Percentiles rank a stretch among this genome's conserved stretches.
These are phyloP conservation scores for Penicillium odoratum DNA, from an alignment of 495 filamentous ascomycete species.

Conservation along the genomic window DNA sequence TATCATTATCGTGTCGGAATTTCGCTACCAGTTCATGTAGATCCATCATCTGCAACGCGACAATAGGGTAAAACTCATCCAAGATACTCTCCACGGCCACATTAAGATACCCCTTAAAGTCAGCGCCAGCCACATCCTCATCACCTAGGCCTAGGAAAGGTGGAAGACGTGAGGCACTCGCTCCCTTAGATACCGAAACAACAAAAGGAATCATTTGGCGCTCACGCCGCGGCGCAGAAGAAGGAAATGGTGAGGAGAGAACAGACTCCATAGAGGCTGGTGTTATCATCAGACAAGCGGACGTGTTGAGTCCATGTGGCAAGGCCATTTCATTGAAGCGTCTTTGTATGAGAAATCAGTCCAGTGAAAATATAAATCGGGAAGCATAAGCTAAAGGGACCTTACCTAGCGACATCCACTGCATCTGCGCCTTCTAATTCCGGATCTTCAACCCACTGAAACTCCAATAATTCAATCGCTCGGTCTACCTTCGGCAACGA, in stretches of 20 bases:
- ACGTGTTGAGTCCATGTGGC: not conserved
- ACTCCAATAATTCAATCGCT: not conserved
- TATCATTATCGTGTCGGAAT: not conserved
- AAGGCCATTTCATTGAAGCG: slow-evolving; percentile 2
- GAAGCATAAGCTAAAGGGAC: not conserved
- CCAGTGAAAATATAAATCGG: not conserved
- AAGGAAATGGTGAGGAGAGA: not conserved
- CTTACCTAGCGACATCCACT: slow-evolving; percentile 1
- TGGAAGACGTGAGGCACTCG: not conserved
- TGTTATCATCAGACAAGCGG: slow-evolving; percentile 1
- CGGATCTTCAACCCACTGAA: slow-evolving; percentile 1
- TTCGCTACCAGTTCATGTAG: not conserved
- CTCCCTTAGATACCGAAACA: slow-evolving; percentile 2
- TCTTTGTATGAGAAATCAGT: not conserved
- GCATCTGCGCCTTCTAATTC: slow-evolving; percentile 1
- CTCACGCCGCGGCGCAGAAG: not conserved
- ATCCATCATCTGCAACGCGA: slow-evolving; percentile 1
- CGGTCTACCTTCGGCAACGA: not conserved
- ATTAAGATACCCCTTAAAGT: not conserved
- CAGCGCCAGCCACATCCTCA: slow-evolving; percentile 1
- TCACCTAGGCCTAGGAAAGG: not conserved
- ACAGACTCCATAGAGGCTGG: slow-evolving; percentile 2
- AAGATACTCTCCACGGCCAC: not conserved
- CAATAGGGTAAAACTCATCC: not conserved
- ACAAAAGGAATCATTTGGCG: slow-evolving; percentile 1